phyloP scores from a whole-genome alignment of 805 yeast genomes.

The Yarrowia porcina region DNA sequence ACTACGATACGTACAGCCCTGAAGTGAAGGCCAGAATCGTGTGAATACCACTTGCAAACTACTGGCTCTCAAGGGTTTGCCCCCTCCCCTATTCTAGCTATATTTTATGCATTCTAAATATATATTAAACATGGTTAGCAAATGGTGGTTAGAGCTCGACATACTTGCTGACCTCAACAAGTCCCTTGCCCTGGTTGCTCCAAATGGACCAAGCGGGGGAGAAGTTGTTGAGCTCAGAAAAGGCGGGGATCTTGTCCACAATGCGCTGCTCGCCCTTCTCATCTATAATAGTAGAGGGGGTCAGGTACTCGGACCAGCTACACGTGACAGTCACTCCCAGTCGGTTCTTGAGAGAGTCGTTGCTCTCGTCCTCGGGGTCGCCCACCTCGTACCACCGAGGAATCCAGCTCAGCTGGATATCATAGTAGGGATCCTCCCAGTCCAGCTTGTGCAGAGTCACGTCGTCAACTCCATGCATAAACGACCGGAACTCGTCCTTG shows the following conservation, averaged over 20 bases:
- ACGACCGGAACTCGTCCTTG: constrained; percentile 48
- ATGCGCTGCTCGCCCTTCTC: constrained; percentile 35
- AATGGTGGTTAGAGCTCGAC: constrained; percentile 42
- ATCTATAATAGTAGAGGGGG: constrained; percentile 37
- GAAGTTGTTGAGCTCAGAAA: constrained; percentile 63
- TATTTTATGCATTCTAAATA: constrained; percentile 10
- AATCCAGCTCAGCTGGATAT: constrained; percentile 71
- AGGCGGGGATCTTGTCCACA: constrained; percentile 58
- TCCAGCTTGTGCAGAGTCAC: constrained; percentile 62
- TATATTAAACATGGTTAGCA: constrained; percentile 13
- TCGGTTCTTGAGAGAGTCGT: constrained; percentile 12
- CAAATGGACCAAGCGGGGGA: constrained; percentile 63
- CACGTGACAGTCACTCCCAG: constrained; percentile 55
- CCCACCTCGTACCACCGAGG: constrained; percentile 54
- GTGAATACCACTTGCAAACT: too few relatives aligned
- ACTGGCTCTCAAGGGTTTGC: neutral
- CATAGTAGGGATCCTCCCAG: constrained; percentile 54
- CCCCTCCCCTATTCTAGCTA: neutral
- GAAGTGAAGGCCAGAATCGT: too few relatives aligned
- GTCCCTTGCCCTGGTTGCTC: constrained; percentile 61
- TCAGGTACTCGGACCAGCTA: constrained; percentile 72
- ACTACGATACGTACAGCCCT: too few relatives aligned
- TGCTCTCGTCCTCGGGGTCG: constrained; percentile 38
- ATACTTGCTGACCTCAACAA: constrained; percentile 56
- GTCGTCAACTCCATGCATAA: constrained; percentile 60